Conservation (phyloP, 1,284 basidiomycete genomes). For the Microstroma glucosiphilum region DNA sequence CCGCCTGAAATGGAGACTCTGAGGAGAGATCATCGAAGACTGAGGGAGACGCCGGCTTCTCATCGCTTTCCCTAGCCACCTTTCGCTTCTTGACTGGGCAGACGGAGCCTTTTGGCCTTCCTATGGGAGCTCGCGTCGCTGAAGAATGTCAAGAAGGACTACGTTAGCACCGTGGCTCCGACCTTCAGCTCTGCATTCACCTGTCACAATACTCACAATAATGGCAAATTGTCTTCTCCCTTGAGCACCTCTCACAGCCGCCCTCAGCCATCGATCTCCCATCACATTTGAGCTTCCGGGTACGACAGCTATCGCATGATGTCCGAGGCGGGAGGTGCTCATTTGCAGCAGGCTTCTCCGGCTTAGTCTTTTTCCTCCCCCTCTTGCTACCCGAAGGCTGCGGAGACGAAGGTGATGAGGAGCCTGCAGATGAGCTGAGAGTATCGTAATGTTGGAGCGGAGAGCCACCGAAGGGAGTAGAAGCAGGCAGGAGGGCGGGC, state of each 20-base stretch:
- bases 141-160: not conserved
- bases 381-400: too few species aligned
- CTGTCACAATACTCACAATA: not conserved
- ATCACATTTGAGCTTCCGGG: slow-evolving; percentile 5
- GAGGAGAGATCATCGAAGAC: not conserved
- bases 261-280: not conserved
- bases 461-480: too few species aligned
- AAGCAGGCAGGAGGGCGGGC: too few species aligned
- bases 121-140: not conserved
- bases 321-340: not conserved
- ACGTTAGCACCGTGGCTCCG: not conserved
- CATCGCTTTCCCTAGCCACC: not conserved
- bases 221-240: not conserved
- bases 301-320: slow-evolving; percentile 1
- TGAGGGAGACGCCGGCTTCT: not conserved
- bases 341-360: not conserved
- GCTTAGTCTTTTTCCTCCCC: too few species aligned
- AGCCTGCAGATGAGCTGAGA: too few species aligned
- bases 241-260: not conserved
- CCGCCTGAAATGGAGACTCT: not conserved
- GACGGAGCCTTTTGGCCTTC: not conserved
- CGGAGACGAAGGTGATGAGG: too few species aligned
- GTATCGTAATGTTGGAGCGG: too few species aligned
- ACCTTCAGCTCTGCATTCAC: not conserved
- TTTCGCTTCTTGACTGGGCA: too few species aligned